Percentiles rank a stretch among this genome's conserved stretches.
Evolutionary conservation across 2,329 filamentous ascomycete species (phyloP).

Genomic region (Stemphylium lycopersici): DNA sequence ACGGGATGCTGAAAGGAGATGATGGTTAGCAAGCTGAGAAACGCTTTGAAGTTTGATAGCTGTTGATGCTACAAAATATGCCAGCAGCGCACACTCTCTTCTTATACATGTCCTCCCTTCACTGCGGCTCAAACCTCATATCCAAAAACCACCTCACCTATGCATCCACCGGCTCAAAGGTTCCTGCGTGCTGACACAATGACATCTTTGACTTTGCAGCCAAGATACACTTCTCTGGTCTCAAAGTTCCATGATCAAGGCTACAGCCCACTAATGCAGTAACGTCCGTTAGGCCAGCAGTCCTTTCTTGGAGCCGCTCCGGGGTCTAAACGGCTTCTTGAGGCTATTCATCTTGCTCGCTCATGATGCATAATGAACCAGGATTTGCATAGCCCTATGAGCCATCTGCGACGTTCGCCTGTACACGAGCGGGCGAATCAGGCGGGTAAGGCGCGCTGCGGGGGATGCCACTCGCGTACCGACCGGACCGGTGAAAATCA

Average conservation of each 20-base stretch:
- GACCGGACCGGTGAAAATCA: not conserved
- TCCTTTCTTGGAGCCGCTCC: too few species aligned
- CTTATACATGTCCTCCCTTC: not conserved
- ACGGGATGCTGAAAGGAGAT: not conserved
- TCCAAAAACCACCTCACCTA: not conserved
- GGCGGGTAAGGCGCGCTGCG: not conserved
- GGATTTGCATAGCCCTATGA: not conserved
- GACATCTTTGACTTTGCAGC: slow-evolving; percentile 11
- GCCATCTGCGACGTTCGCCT: not conserved
- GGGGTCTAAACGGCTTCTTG: not conserved
- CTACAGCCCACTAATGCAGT: not conserved
- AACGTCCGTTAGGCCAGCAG: not conserved
- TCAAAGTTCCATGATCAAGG: not conserved
- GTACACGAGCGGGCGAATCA: not conserved
- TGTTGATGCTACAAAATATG: not conserved
- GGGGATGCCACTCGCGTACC: not conserved
- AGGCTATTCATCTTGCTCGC: not conserved
- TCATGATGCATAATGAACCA: not conserved
- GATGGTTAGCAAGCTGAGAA: not conserved
- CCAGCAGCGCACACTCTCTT: not conserved
- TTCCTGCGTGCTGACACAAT: slow-evolving; percentile 1
- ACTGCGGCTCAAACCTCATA: not conserved
- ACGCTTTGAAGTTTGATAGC: not conserved
- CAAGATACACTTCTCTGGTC: not conserved
- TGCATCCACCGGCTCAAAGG: not conserved